Percentiles rank a stretch among this genome's conserved stretches.
These are phyloP conservation scores for Tylopilus orsonianus DNA, from an alignment of 1,284 basidiomycete species.

Conservation along the genomic window DNA sequence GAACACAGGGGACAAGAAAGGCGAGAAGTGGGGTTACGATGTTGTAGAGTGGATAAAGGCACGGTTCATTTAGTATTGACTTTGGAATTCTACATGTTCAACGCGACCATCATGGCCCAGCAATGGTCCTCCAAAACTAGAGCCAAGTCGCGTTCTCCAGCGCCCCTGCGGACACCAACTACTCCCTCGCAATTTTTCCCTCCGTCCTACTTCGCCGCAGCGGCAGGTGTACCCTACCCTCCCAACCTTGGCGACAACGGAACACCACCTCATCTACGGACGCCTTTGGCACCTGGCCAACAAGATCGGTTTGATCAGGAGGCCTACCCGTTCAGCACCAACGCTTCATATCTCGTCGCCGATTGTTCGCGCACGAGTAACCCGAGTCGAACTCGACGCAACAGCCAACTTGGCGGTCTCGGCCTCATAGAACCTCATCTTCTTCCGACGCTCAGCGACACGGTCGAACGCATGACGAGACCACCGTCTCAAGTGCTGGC, in stretches of 20 bases:
- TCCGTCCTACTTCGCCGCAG: constrained; percentile 65
- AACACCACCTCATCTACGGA: constrained; percentile 19
- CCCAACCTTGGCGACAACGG: constrained; percentile 13
- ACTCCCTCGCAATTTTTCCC: constrained; percentile 46
- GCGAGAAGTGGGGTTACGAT: constrained; percentile 61
- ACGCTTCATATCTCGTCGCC: constrained; percentile 18
- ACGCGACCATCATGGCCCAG: constrained; percentile 20
- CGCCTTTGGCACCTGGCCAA: constrained; percentile 1
- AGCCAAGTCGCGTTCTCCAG: constrained; percentile 34
- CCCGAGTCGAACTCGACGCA: constrained; percentile 31
- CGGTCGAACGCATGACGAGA: constrained; percentile 68
- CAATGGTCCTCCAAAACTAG: constrained; percentile 14
- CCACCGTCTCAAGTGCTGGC: constrained; percentile 37
- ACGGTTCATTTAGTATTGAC: constrained; percentile 7
- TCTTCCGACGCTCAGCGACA: constrained; percentile 66
- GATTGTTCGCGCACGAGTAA: constrained; percentile 20
- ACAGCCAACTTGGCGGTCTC: constrained; percentile 50
- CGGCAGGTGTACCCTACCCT: constrained; percentile 44
- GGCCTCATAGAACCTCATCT: constrained; percentile 61
- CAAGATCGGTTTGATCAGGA: constrained; percentile 4
- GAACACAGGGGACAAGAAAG: constrained; percentile 51
- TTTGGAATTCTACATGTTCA: no score
- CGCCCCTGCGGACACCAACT: constrained; percentile 25
- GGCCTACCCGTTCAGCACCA: constrained; percentile 16
- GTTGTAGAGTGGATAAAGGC: constrained; percentile 47